Evolutionary conservation across 2,329 filamentous ascomycete genomes (phyloP).

Genomic region (Colletotrichum sp.): DNA sequence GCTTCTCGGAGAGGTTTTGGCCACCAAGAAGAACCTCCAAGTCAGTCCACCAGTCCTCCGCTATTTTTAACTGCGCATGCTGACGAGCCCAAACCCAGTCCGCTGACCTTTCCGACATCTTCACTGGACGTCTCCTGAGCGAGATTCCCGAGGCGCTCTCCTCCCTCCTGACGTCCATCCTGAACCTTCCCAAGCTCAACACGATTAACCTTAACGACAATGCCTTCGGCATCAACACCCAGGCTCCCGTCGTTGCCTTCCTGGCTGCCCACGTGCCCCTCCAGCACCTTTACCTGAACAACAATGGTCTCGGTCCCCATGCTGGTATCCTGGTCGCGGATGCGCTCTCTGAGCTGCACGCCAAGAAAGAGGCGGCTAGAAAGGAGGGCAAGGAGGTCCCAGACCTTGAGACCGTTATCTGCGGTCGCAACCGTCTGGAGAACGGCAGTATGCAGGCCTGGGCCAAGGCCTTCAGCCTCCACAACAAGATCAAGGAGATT

Average conservation of each 20-base stretch:
- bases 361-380: conserved; percentile 80
- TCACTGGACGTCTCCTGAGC: conserved; percentile 89
- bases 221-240: conserved; percentile 94
- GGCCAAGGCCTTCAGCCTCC: conserved; percentile 85
- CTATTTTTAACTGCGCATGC: neutral
- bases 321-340: conserved; percentile 90
- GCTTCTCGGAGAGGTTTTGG: conserved; percentile 81
- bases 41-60: conserved; percentile 45
- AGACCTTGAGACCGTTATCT: conserved; percentile 93
- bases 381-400: conserved; percentile 76
- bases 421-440: conserved; percentile 93
- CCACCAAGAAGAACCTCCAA: conserved; percentile 82
- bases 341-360: conserved; percentile 81
- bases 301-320: conserved; percentile 94
- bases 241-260: conserved; percentile 91
- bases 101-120: conserved; percentile 96
- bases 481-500: conserved; percentile 80
- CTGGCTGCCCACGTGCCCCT: conserved; percentile 87
- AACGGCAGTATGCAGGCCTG: conserved; percentile 96
- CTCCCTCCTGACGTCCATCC: conserved; percentile 82
- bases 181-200: conserved; percentile 84
- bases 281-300: conserved; percentile 95
- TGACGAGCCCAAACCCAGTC: conserved; percentile 46
- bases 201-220: conserved; percentile 98
- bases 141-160: conserved; percentile 93